phyloP scores from a whole-genome alignment of 352 stramenopile genomes.

The Phytophthora meadii region DNA sequence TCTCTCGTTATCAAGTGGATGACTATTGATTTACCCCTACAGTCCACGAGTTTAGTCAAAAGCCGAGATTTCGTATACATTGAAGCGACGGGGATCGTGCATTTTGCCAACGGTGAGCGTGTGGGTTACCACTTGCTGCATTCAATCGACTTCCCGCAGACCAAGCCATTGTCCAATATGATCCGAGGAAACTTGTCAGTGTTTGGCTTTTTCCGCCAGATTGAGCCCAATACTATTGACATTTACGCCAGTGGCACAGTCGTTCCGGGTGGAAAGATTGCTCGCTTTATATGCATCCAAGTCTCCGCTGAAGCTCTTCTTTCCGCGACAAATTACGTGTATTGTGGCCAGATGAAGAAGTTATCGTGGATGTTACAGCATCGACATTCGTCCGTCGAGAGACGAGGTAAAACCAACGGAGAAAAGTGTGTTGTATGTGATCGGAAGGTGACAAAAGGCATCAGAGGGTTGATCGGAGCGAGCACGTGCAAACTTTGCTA shows the following conservation, averaged over 20 bases:
- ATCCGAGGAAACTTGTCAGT: slow-evolving; percentile 46
- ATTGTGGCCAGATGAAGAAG: slow-evolving; percentile 66
- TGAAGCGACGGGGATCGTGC: slow-evolving; percentile 29
- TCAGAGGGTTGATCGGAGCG: slow-evolving; percentile 26
- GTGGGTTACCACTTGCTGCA: slow-evolving; percentile 45
- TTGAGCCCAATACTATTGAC: slow-evolving; percentile 38
- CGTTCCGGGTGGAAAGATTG: slow-evolving; percentile 27
- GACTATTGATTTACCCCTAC: slow-evolving; percentile 28
- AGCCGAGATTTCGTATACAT: slow-evolving; percentile 43
- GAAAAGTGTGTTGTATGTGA: slow-evolving; percentile 28
- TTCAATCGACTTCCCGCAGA: slow-evolving; percentile 45
- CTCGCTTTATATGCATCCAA: slow-evolving; percentile 29
- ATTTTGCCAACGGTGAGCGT: slow-evolving; percentile 26
- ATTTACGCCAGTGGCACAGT: slow-evolving; percentile 37
- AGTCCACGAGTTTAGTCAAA: slow-evolving; percentile 16
- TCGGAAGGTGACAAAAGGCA: slow-evolving; percentile 22
- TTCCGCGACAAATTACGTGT: slow-evolving; percentile 36
- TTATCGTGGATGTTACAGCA: slow-evolving; percentile 46
- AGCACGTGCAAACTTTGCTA: slow-evolving; percentile 36
- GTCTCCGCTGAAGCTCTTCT: slow-evolving; percentile 37
- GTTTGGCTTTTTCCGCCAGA: slow-evolving; percentile 50
- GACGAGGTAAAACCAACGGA: slow-evolving; percentile 7
- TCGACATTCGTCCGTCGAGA: slow-evolving; percentile 7
- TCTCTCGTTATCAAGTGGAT: slow-evolving; percentile 43
- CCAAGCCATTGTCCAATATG: slow-evolving; percentile 32